Percentiles rank a stretch among this genome's conserved stretches.
Conservation (phyloP, 2,329 filamentous ascomycete species). For the Fusarium sp. region DNA sequence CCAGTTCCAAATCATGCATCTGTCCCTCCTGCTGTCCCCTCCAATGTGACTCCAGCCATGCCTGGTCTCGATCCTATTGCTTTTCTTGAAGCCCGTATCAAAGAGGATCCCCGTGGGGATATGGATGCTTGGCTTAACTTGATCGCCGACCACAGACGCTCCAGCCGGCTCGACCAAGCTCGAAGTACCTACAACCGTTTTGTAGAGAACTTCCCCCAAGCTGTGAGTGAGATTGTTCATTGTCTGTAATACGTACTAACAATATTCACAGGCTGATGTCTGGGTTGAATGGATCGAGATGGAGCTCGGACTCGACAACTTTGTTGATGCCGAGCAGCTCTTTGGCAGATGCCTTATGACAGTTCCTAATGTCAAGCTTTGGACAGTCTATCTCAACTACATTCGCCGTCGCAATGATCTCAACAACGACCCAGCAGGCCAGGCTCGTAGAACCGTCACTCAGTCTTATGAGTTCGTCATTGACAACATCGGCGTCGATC, state of each 20-base stretch:
- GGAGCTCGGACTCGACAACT: constrained; percentile 89
- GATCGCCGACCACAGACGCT: constrained; percentile 85
- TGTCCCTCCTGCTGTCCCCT: constrained; percentile 42
- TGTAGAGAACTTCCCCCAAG: constrained; percentile 86
- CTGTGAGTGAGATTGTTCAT: constrained; percentile 72
- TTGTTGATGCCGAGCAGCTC: constrained; percentile 82
- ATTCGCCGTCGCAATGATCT: constrained; percentile 92
- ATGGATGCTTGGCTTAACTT: constrained; percentile 91
- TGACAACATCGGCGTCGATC: constrained; percentile 88
- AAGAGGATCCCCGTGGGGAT: constrained; percentile 92
- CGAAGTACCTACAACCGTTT: constrained; percentile 88
- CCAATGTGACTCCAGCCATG: constrained; percentile 54
- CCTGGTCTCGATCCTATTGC: constrained; percentile 75
- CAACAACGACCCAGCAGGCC: constrained; percentile 78
- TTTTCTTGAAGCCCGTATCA: constrained; percentile 89
- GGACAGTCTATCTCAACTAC: constrained; percentile 95
- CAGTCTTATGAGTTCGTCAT: constrained; percentile 95
- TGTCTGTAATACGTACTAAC: constrained; percentile 28
- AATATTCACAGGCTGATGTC: constrained; percentile 79
- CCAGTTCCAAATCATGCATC: constrained; percentile 28
- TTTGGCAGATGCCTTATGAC: constrained; percentile 84
- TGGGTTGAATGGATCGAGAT: constrained; percentile 92
- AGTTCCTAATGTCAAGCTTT: constrained; percentile 86
- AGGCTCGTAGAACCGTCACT: constrained; percentile 82
- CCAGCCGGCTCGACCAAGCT: constrained; percentile 84